Evolutionary conservation across 768 basidiomycete species (phyloP).

Genomic region (Leccinum obscurum): DNA sequence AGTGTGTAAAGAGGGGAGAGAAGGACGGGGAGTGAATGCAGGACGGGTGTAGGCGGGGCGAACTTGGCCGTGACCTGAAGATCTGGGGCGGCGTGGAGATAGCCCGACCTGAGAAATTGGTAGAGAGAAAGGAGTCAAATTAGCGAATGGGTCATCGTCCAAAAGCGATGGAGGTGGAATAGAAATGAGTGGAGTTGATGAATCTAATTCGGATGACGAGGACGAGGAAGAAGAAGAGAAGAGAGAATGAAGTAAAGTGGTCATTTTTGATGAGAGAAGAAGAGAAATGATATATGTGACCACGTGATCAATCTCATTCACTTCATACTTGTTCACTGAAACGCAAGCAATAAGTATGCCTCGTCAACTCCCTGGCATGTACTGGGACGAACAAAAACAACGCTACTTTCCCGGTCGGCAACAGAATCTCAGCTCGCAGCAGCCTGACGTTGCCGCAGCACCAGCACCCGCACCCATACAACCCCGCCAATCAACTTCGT

Average conservation of each 20-base stretch:
- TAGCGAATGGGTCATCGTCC: constrained; percentile 77
- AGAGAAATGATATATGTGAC: not conserved
- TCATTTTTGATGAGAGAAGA: not conserved
- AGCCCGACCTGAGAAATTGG: too few species aligned
- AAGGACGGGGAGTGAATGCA: constrained; percentile 42
- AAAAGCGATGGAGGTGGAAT: constrained; percentile 35
- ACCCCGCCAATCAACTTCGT: not conserved
- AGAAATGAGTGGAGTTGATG: constrained; percentile 2
- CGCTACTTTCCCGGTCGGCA: constrained; percentile 51
- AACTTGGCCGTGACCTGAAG: constrained; percentile 34
- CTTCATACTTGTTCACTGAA: not conserved
- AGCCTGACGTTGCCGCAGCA: not conserved
- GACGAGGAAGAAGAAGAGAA: not conserved
- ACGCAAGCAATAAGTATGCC: constrained; percentile 36
- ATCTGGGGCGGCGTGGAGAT: constrained; percentile 25
- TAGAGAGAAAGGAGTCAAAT: constrained; percentile 36
- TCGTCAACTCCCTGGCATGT: constrained; percentile 53
- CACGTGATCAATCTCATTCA: not conserved
- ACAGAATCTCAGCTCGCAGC: not conserved
- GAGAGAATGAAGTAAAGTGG: too few species aligned
- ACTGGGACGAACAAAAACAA: constrained; percentile 50
- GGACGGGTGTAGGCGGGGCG: constrained; percentile 44
- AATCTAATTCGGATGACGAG: not conserved
- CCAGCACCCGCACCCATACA: not conserved
- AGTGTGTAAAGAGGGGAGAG: constrained; percentile 42